Evolutionary conservation across 2,329 filamentous ascomycete genomes (phyloP), one percentile per base, ranked within the genome.

Genomic region (Microsporum canis): DNA sequence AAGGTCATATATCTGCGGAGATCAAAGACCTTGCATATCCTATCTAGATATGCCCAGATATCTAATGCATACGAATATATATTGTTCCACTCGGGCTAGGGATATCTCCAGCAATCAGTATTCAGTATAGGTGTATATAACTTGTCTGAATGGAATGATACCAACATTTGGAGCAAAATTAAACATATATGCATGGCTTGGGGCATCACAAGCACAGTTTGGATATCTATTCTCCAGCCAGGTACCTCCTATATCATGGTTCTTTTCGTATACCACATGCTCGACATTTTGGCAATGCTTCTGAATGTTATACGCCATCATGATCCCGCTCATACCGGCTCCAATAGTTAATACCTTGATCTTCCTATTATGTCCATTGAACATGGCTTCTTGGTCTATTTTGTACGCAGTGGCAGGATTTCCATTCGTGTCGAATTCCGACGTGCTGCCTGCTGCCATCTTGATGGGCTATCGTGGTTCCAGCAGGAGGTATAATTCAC

Each of bases 1-100:
- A 82, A 80, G 1, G 69, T 77, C 77, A 82, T 81, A 67, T 79
- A 80, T 63, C 80, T 80, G 49, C 76, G 72, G 2, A 82, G 70
- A 49, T 75, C 77, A 61, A 79, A 81, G 0, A 72, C 74, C 3
- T 79, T 71, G 64, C 76, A 78, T 14, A 82, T 76, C 63, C 77
- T 78, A 60, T 76, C 68, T 0, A 81, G 72, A 62, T 81, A 81
- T 51, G 74, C 72, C 68, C 75, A 76, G 60, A 80, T 79, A 58
- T 80, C 78, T 0, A 73, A 71, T 0, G 75, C 72, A 64, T 76
- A 75, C 6, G 75, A 76, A 66, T 77, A 79, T 71, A 76, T 77
- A 4, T 73, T 71, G 2, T 77, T 74, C 78, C 77, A 79, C 63
- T 79, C 77, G 0, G 76, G 75, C 57, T 78, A 38, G 65, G 3